Evolutionary conservation across 305 asterid genomes (phyloP), one percentile per base, ranked within the genome.

Genomic region (Fraxinus sp.): DNA sequence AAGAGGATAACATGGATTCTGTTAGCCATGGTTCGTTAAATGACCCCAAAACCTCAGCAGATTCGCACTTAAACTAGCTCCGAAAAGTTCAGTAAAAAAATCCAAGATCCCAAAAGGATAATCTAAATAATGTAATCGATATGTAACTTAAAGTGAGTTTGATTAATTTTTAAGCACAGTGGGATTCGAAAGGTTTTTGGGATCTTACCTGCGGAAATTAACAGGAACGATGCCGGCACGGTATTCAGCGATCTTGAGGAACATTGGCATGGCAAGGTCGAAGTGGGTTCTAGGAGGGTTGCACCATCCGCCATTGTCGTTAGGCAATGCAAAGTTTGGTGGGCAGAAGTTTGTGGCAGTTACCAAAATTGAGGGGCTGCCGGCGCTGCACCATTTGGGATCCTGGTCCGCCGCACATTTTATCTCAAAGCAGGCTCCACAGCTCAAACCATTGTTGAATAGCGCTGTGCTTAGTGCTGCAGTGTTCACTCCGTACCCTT

Each of bases 401-500:
- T 81, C 88, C 85, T 87, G 87, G 37, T 84, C 82, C 30, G 82
- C 90, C 13, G 85, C 88, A 73, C 93, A 90, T 87, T 86, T 86
- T 80, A 90, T 82, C 86, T 92, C 94, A 41, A 93, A 93, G 79
- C 97, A 93, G 16, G 96, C 93, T 0, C 97, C 97, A 14, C 97
- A 93, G 86, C 92, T 93, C 80, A 89, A 84, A 9, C 96, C 97
- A 22, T 79, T 83, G 87, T 91, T 91, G 88, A 91, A 93, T 74
- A 93, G 92, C 4, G 92, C 95, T 13, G 97, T 93, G 90, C 97
- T 93, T 4, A 93, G 88, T 16, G 97, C 97, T 41, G 90, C 97
- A 28, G 89, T 93, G 89, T 89, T 93, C 81, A 89, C 96, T 33
- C 96, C 97, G 83, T 93, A 93, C 4, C 97, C 97, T 70, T 90